These are phyloP conservation scores for Plasmodium chabaudi DNA, from an alignment of 169 alveolate genomes.

Conservation along the genomic window DNA sequence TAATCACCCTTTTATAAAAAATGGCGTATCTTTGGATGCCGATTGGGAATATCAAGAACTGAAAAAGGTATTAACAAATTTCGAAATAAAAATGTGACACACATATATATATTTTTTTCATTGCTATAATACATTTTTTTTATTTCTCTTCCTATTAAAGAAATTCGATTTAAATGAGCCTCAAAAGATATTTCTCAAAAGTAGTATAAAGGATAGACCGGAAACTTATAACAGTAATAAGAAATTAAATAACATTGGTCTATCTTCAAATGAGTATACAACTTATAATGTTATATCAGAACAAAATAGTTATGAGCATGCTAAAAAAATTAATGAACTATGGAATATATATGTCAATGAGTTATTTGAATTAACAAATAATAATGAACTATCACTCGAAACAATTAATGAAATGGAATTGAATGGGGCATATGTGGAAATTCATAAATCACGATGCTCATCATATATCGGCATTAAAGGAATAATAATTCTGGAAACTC, in stretches of 20 bases:
- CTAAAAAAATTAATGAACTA: constrained; percentile 29
- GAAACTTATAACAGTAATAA: neutral
- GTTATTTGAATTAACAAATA: constrained; percentile 23
- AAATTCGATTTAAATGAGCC: neutral
- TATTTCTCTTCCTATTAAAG: constrained; percentile 5
- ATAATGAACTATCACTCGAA: constrained; percentile 21
- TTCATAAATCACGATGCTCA: constrained; percentile 70
- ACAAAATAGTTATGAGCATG: constrained; percentile 56
- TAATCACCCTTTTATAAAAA: constrained; percentile 31
- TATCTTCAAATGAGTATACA: constrained; percentile 61
- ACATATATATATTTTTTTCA: neutral
- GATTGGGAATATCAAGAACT: neutral
- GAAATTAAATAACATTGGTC: constrained; percentile 34
- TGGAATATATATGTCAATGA: constrained; percentile 73
- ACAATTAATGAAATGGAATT: constrained; percentile 72
- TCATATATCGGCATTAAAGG: constrained; percentile 73
- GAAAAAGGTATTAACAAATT: constrained; percentile 24
- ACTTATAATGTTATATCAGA: constrained; percentile 23
- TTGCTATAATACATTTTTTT: neutral
- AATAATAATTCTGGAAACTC: constrained; percentile 70
- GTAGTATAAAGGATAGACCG: neutral
- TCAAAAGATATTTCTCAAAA: constrained; percentile 21
- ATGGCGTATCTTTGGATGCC: neutral
- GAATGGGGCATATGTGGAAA: constrained; percentile 73
- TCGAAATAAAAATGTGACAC: neutral